phyloP scores from a whole-genome alignment of 148 eudicot species.

The Linanthus parryae region DNA sequence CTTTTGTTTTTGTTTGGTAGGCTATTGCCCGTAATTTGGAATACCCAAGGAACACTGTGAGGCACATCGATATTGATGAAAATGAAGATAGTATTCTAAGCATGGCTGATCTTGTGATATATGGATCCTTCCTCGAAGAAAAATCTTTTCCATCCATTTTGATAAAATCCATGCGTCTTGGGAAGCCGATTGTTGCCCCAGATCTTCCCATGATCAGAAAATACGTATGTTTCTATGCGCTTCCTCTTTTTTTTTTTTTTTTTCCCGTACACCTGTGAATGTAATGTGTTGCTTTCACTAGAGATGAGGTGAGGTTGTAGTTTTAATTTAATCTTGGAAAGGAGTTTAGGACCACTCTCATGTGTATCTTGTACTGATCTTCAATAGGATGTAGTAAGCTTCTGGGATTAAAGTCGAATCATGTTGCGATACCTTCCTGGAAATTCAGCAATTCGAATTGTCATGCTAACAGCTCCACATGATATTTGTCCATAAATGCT shows the following conservation, averaged over 20 bases:
- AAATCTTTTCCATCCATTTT: conserved; percentile 70
- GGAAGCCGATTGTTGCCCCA: conserved; percentile 83
- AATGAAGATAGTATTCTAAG: conserved; percentile 38
- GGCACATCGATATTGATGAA: conserved; percentile 53
- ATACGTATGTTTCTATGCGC: conserved; percentile 49
- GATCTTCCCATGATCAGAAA: conserved; percentile 54
- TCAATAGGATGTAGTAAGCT: no score
- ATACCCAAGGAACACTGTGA: conserved; percentile 60
- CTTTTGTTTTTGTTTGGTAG: conserved; percentile 18
- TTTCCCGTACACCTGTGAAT: no score
- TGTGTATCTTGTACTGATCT: no score
- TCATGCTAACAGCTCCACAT: no score
- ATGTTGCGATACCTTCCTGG: no score
- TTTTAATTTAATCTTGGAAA: no score
- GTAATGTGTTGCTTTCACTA: no score
- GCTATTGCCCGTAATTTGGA: conserved; percentile 54
- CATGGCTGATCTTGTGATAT: conserved; percentile 59
- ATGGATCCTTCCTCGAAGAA: conserved; percentile 88
- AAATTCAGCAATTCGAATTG: no score
- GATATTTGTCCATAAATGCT: no score
- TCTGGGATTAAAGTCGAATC: no score
- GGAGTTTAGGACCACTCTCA: no score
- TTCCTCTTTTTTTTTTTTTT: neutral
- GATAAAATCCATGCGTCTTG: conserved; percentile 72
- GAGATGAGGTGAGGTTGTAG: no score